Evolutionary conservation across 805 yeast genomes (phyloP), one percentile per base, ranked within the genome.

Genomic region (Zygosaccharomyces siamensis): DNA sequence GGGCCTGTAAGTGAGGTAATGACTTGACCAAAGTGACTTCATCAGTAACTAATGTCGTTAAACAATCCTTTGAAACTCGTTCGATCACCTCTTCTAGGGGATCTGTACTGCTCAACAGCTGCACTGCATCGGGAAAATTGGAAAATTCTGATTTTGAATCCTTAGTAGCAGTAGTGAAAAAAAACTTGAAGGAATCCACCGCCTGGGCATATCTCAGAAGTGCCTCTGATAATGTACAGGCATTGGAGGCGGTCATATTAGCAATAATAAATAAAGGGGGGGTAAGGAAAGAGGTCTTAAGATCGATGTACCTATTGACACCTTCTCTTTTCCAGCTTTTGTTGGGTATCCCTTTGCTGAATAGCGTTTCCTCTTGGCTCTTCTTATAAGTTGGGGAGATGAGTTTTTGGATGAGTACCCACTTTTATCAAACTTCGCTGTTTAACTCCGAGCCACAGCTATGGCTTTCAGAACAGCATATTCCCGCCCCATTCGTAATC

Each of bases 21-120:
- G 79, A 76, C 36, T 74, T 72, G 52, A 86, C 71, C 14, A 88
- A 62, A 6, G 81, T 72, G 3, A 61, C 45, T 21, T 87, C 81
- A 48, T 75, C 71, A 2, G 85, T 71, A 45, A 78, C 69, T 21
- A 86, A 72, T 3, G 86, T 67, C 10, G 75, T 63, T 27, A 70
- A 48, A 14, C 62, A 60, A 2, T 55, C 61, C 8, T 42, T 43
- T 7, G 51, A 39, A 10, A 55, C 33, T 14, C 46, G 43, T n/a
- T 59, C 57, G 8, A 46, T 46, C 26, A 63, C 52, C 5, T 53
- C 43, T 23, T 57, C 53, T 40, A 67, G 64, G 3, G 71, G 71
- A 50, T 67, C 70, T n/a, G 60, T 53, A 30, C 56, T 49, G 42
- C 54, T 58, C 43, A 63, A 48, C 26, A 67, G 48, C 38, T 56